Evolutionary conservation across 805 yeast genomes (phyloP).

Genomic region (Saccharomycopsis guyanensis): DNA sequence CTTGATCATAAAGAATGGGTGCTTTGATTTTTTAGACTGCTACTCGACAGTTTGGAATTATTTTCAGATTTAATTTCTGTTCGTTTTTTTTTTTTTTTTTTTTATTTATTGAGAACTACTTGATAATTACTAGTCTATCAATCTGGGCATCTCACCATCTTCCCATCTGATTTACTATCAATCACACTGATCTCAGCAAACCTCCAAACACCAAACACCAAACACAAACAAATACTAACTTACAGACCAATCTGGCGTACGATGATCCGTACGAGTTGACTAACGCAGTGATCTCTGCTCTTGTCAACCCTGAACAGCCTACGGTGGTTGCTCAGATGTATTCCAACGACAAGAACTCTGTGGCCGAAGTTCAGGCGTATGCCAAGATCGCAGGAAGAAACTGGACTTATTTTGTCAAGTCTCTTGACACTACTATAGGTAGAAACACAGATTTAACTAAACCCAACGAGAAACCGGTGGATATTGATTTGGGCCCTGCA

Average conservation of each 20-base stretch:
- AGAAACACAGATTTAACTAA: conserved; percentile 50
- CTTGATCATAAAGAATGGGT: too few relatives aligned
- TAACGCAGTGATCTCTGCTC: conserved; percentile 64
- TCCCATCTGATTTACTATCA: too few relatives aligned
- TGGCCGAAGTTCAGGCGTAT: conserved; percentile 87
- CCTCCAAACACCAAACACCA: too few relatives aligned
- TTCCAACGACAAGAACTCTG: conserved; percentile 62
- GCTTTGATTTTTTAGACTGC: too few relatives aligned
- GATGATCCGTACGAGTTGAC: conserved; percentile 59
- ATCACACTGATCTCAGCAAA: too few relatives aligned
- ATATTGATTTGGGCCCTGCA: conserved; percentile 93
- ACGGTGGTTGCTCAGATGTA: conserved; percentile 68
- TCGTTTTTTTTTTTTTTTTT: too few relatives aligned
- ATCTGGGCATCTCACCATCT: too few relatives aligned
- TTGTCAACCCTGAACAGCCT: conserved; percentile 63
- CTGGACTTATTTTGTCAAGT: conserved; percentile 93
- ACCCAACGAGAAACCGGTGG: conserved; percentile 30
- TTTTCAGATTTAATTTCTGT: too few relatives aligned
- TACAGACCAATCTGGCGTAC: conserved; percentile 24
- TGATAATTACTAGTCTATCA: too few relatives aligned
- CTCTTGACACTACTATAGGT: conserved; percentile 73
- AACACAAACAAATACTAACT: neutral
- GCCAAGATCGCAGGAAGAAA: conserved; percentile 89
- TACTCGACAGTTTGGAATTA: too few relatives aligned
- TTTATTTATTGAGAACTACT: too few relatives aligned